A percentile compares a stretch with the other conserved stretches of the same genome.
Evolutionary conservation across 768 basidiomycete species (phyloP).

Genomic region (Megacollybia marginata): DNA sequence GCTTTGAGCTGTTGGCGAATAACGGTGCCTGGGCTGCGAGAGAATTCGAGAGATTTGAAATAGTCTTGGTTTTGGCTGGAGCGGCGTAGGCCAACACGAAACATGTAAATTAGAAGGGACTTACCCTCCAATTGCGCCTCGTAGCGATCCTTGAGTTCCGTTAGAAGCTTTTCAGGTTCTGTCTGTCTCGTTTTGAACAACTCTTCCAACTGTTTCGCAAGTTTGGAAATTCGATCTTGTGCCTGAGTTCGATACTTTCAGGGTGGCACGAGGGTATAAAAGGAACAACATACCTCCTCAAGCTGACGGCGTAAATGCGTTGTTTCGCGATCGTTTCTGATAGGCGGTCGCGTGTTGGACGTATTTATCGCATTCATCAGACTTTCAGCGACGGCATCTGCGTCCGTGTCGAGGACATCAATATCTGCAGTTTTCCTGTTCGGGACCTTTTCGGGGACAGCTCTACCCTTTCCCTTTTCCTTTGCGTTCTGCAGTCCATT

Average conservation of each 20-base stretch:
- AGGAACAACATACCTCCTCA: slow-evolving; percentile 2
- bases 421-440: slow-evolving; percentile 10
- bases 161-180: slow-evolving; percentile 53
- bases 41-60: no score
- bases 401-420: slow-evolving; percentile 14
- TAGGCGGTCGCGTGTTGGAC: not conserved
- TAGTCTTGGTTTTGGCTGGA: no score
- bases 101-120: slow-evolving; percentile 2
- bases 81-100: not conserved
- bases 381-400: not conserved
- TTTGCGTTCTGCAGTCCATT: slow-evolving; percentile 8
- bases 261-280: not conserved
- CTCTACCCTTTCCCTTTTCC: slow-evolving; percentile 27
- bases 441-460: slow-evolving; percentile 15
- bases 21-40: no score
- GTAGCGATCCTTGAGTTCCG: slow-evolving; percentile 41
- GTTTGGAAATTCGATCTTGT: slow-evolving; percentile 33
- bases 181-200: slow-evolving; percentile 49
- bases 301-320: slow-evolving; percentile 5
- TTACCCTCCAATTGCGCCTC: slow-evolving; percentile 49
- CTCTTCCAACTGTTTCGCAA: slow-evolving; percentile 54
- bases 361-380: not conserved
- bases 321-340: not conserved
- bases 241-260: slow-evolving; percentile 19
- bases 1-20: no score